Base-by-base conservation (phyloP, 176 grass and related monocot genomes). In the Dendrocalamus sinicus region DNA sequence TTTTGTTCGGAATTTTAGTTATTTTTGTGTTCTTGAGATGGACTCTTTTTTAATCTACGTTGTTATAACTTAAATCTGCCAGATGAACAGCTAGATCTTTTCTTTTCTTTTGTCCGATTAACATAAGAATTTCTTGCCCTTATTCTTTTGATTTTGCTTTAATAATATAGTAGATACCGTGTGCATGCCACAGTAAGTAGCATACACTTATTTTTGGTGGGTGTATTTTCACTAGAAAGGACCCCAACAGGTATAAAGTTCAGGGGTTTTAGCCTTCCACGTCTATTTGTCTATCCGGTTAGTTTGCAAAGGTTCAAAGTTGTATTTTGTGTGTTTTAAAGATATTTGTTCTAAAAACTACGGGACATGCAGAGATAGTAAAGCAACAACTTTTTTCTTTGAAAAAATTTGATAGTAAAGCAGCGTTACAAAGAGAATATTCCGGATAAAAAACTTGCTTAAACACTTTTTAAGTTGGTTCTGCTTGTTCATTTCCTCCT, bases 81-180 rank as follows among this genome's bases (percentile, higher is more conserved):
- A 43, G 6, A 43, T 43, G 41, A 43, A 43, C 41, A 6, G 1
- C 41, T 43, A 43, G 41, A 43, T 43, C 41, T 43, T 8, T 43
- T 41, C 39, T 30, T 43, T 1, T 43, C 8, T 43, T 7, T 8
- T 7, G n/a, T 43, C 7, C 7, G 0, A 43, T 43, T 43, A 43
- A 43, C 7, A 8, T 43, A 6, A 8, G 41, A 43, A 43, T 8
- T 8, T 43, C 1, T 43, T 1, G 0, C 1, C 41, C 6, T 43
- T 43, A 88, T 88, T 91, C 81, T 91, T 93, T 87, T 84, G 84
- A 86, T 89, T 93, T 91, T 89, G 89, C 86, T 91, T 43, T 43
- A 43, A 8, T 43, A 43, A 43, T 43, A 43, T 8, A 91, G 93
- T 85, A 76, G 89, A 95, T 92, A 93, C 77, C 89, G 76, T 93